Conservation (phyloP, 768 basidiomycete genomes). For the Leccinum obscurum region DNA sequence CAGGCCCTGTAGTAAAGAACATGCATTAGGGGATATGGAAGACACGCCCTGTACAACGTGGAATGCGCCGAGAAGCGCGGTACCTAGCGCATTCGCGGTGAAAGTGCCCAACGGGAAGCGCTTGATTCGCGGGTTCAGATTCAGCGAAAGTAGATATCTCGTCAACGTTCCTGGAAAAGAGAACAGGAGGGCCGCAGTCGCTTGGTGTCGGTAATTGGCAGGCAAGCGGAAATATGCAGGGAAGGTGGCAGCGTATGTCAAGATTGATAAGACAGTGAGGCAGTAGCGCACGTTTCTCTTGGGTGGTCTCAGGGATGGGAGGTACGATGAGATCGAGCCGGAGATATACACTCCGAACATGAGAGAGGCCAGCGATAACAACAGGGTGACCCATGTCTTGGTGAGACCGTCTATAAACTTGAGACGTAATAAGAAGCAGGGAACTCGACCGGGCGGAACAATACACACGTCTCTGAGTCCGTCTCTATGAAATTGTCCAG, state of each 20-base stretch:
- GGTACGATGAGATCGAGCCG: conserved; percentile 37
- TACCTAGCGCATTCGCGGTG: conserved; percentile 71
- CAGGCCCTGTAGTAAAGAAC: conserved; percentile 77
- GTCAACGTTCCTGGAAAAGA: conserved; percentile 86
- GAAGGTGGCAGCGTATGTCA: conserved; percentile 74
- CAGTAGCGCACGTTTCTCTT: conserved; percentile 46
- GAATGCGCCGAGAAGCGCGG: conserved; percentile 76
- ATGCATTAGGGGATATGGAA: conserved; percentile 50
- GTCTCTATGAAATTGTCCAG: conserved; percentile 49
- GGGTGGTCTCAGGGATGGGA: conserved; percentile 46
- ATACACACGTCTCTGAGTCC: conserved; percentile 71
- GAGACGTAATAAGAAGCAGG: conserved; percentile 9
- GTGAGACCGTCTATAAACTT: conserved; percentile 89
- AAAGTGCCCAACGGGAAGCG: conserved; percentile 80
- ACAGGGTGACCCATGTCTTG: conserved; percentile 76
- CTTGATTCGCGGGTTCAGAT: conserved; percentile 64
- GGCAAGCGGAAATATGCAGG: conserved; percentile 79
- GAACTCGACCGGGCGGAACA: background rate
- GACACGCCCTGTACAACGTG: conserved; percentile 63
- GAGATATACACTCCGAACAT: conserved; percentile 71
- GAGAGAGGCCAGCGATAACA: conserved; percentile 74
- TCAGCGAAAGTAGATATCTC: conserved; percentile 74
- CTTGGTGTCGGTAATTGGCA: conserved; percentile 66
- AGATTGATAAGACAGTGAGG: conserved; percentile 54
- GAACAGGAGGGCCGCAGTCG: conserved; percentile 86